Evolutionary conservation across 139 green algal genomes (phyloP).

Genomic region (Trebouxia sp.): DNA sequence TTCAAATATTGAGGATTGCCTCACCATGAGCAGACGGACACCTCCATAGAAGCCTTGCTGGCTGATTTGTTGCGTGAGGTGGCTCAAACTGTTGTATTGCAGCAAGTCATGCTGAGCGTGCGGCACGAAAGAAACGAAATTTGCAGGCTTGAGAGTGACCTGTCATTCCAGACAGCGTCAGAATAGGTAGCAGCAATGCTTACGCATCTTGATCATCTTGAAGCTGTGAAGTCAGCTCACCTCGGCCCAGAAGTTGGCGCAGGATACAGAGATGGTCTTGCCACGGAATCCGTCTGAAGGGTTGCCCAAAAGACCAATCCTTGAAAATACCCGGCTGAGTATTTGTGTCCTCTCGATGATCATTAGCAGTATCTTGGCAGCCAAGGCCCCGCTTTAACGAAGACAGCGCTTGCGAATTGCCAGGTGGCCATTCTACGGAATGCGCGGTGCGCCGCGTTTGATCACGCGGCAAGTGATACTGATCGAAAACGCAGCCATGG

Average conservation of each 20-base stretch:
- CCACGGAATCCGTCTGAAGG: conserved; percentile 80
- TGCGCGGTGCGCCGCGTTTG: too few species aligned
- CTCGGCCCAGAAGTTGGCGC: conserved; percentile 81
- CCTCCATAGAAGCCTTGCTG: conserved; percentile 80
- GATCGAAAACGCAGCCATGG: too few species aligned
- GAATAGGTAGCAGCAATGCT: too few species aligned
- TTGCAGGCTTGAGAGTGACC: conserved; percentile 53
- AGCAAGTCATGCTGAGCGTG: conserved; percentile 67
- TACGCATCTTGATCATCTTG: too few species aligned
- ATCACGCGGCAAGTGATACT: too few species aligned
- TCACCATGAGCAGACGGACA: conserved; percentile 70
- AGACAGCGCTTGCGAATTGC: too few species aligned
- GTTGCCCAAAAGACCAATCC: conserved; percentile 85
- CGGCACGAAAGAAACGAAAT: conserved; percentile 55
- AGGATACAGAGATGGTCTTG: conserved; percentile 64
- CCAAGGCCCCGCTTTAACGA: too few species aligned
- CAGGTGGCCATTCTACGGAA: too few species aligned
- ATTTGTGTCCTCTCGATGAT: neutral
- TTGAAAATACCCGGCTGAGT: conserved; percentile 39
- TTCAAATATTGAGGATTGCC: neutral
- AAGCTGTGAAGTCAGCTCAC: conserved; percentile 36
- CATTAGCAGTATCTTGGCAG: too few species aligned
- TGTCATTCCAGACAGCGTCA: too few species aligned
- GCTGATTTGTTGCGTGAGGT: conserved; percentile 42
- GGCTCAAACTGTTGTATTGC: conserved; percentile 49